Percentiles rank a stretch among this genome's conserved stretches.
phyloP scores from a whole-genome alignment of 2,329 filamentous ascomycete species.

The Xylogone sp. region DNA sequence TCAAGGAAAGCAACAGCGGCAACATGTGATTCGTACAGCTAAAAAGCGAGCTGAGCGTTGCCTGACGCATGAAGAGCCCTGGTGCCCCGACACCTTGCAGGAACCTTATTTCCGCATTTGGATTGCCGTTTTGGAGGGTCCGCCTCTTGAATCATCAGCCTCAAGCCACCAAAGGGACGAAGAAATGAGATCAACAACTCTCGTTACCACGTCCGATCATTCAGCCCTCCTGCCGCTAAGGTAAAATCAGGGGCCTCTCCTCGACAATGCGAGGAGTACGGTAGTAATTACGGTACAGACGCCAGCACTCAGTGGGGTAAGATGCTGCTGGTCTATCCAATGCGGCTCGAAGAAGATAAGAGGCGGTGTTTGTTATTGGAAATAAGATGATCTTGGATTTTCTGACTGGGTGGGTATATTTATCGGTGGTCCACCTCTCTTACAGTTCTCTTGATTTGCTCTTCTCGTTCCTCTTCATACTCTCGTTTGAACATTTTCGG shows the following conservation, averaged over 20 bases:
- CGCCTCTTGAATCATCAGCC: neutral
- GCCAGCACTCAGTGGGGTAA: neutral
- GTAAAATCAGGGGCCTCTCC: neutral
- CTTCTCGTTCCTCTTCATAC: neutral
- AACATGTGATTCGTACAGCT: no score
- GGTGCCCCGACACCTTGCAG: neutral
- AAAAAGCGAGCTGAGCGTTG: no score
- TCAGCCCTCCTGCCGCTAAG: neutral
- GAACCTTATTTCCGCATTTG: neutral
- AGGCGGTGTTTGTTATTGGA: no score
- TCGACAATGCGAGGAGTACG: no score
- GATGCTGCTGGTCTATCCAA: no score
- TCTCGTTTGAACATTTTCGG: neutral
- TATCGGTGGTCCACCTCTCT: neutral
- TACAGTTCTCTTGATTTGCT: neutral
- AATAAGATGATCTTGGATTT: neutral
- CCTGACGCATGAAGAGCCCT: no score
- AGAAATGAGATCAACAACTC: neutral
- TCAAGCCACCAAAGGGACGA: neutral
- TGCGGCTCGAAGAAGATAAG: no score
- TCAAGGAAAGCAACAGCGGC: no score
- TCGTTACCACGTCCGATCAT: neutral
- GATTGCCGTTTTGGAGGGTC: neutral
- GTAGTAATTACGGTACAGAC: no score
- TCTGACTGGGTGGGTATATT: neutral